A percentile compares a stretch with the other conserved stretches of the same genome.
Conservation (phyloP, 148 eudicot species). For the Chenopodium berlandieri region DNA sequence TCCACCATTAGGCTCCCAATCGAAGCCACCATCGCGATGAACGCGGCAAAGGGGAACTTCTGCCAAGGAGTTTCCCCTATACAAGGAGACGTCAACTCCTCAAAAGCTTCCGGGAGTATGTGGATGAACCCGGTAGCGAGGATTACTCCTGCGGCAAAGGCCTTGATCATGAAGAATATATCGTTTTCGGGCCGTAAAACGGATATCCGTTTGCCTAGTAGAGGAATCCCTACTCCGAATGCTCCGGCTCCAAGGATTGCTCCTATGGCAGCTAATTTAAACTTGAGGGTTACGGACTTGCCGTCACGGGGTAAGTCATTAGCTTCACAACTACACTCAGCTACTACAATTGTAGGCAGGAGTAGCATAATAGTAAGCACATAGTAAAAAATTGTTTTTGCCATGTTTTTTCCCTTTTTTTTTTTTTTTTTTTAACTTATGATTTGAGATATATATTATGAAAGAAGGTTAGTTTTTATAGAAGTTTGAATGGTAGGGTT, state of each 20-base stretch:
- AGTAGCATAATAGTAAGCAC: slow-evolving; percentile 3
- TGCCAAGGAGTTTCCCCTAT: slow-evolving; percentile 50
- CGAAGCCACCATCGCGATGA: slow-evolving; percentile 63
- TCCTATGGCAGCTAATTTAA: slow-evolving; percentile 51
- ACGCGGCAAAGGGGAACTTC: slow-evolving; percentile 67
- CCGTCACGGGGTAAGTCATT: slow-evolving; percentile 11
- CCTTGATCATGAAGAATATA: slow-evolving; percentile 71
- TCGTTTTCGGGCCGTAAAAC: slow-evolving; percentile 33
- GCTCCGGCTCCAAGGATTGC: slow-evolving; percentile 56
- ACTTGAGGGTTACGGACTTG: slow-evolving; percentile 40
- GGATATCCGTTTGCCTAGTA: slow-evolving; percentile 34
- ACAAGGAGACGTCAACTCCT: slow-evolving; percentile 60
- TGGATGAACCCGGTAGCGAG: slow-evolving; percentile 81
- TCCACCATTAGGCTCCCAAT: slow-evolving; percentile 76
- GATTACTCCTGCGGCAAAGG: slow-evolving; percentile 88
- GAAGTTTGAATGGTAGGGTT: neutral
- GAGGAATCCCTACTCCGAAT: slow-evolving; percentile 57
- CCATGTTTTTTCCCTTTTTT: neutral
- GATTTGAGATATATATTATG: too few species aligned
- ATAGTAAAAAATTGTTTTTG: neutral
- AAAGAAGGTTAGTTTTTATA: slow-evolving; percentile 6
- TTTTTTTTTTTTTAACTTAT: too few species aligned
- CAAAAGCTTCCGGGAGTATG: slow-evolving; percentile 76
- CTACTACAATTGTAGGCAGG: slow-evolving; percentile 18
- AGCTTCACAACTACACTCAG: slow-evolving; percentile 40